Percentiles rank a stretch among this genome's conserved stretches.
phyloP scores from a whole-genome alignment of 192 early-diverging fungal species.

The Coemansia sp. region DNA sequence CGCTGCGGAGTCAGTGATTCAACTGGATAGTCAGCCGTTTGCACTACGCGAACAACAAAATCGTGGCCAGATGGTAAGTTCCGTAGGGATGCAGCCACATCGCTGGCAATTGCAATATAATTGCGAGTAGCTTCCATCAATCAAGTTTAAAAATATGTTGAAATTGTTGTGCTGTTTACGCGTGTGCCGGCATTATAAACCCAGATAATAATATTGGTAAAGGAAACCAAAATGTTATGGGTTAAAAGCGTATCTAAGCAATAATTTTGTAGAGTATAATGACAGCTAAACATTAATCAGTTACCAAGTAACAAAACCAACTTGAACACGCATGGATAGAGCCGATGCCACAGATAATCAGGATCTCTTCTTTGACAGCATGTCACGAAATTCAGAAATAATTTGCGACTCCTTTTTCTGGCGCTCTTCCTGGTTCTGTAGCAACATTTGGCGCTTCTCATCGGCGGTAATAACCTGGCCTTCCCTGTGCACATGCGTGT shows the following conservation, averaged over 20 bases:
- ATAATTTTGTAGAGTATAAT: no score
- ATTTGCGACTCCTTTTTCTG: constrained; percentile 88
- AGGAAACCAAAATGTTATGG: no score
- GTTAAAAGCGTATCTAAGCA: no score
- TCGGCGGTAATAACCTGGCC: constrained; percentile 96
- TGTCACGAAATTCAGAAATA: constrained; percentile 87
- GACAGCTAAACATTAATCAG: no score
- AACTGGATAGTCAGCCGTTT: constrained; percentile 35
- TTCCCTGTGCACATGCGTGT: constrained; percentile 93
- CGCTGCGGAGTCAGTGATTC: constrained; percentile 42
- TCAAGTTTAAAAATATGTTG: no score
- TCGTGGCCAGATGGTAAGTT: constrained; percentile 24
- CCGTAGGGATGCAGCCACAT: constrained; percentile 32
- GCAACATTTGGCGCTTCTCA: constrained; percentile 82
- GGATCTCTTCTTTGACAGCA: constrained; percentile 60
- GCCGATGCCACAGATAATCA: no score
- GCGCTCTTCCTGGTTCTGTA: constrained; percentile 88
- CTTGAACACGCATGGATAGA: no score
- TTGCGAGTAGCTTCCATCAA: background rate
- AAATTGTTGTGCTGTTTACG: no score
- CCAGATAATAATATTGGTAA: no score
- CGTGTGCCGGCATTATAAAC: no score
- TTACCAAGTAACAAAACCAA: no score
- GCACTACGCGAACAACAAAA: constrained; percentile 31
- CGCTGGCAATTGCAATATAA: constrained; percentile 11